Evolutionary conservation across 192 early-diverging fungal genomes (phyloP).

Genomic region (Haplosporangium gracile): DNA sequence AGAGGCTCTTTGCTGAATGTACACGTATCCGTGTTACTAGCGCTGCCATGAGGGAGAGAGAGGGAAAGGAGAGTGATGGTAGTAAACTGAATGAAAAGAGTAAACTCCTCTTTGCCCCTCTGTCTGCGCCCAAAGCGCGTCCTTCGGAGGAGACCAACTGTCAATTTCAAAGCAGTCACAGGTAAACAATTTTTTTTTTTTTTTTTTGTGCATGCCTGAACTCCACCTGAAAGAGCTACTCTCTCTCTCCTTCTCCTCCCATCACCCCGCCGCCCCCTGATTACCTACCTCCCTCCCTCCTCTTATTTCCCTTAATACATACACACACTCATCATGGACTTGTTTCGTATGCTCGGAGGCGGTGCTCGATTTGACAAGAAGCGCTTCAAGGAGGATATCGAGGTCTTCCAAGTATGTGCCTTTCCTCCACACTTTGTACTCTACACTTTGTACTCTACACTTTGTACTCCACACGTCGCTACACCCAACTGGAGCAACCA

Average conservation of each 20-base stretch:
- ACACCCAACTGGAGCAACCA: neutral
- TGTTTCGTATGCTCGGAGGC: constrained; percentile 88
- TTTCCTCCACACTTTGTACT: neutral
- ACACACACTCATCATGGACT: constrained; percentile 63
- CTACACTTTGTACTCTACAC: too few relatives aligned
- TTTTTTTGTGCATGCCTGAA: constrained; percentile 16
- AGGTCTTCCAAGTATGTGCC: constrained; percentile 81
- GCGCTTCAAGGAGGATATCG: constrained; percentile 84
- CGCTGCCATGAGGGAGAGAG: constrained; percentile 9
- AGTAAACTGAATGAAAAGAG: neutral
- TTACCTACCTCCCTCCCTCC: neutral
- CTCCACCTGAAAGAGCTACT: neutral
- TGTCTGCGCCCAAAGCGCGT: constrained; percentile 13
- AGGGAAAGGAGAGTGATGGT: neutral
- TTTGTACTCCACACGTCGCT: neutral
- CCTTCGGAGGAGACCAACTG: neutral
- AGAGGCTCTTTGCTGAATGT: constrained; percentile 7
- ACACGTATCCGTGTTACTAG: constrained; percentile 6
- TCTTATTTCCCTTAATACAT: neutral
- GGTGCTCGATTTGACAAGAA: constrained; percentile 92
- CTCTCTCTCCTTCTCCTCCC: neutral
- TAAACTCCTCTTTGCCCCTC: neutral
- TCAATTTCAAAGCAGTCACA: constrained; percentile 12
- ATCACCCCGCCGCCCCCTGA: neutral
- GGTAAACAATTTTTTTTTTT: constrained; percentile 29